These are phyloP conservation scores for Bacidia gigantensis DNA, from an alignment of 495 filamentous ascomycete species.

Conservation along the genomic window DNA sequence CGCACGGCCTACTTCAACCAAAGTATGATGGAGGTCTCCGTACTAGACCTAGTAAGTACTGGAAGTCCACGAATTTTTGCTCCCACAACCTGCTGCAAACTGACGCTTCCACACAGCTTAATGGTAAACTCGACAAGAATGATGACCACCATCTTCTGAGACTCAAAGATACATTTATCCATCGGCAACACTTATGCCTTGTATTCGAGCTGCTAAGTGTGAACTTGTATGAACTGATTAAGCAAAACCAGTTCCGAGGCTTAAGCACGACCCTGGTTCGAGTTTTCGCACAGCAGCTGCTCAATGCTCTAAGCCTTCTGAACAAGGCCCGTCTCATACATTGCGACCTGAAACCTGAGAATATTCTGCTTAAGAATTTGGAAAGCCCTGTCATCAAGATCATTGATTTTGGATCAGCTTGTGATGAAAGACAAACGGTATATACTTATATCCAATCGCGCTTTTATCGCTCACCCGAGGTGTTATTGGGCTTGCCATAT, in stretches of 20 bases:
- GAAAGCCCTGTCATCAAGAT: constrained; percentile 99
- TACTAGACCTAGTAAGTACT: constrained; percentile 72
- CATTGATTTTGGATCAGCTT: constrained; percentile 98
- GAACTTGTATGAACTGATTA: constrained; percentile 97
- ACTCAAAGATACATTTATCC: constrained; percentile 97
- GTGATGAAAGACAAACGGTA: constrained; percentile 95
- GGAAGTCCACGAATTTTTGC: not conserved
- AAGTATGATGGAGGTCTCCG: constrained; percentile 99
- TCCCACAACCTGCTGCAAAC: constrained; percentile 5
- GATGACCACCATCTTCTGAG: constrained; percentile 96
- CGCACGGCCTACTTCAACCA: constrained; percentile 99
- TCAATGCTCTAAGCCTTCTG: constrained; percentile 81
- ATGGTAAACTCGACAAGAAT: constrained; percentile 97
- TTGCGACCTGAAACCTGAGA: constrained; percentile 97
- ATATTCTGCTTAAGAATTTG: constrained; percentile 94
- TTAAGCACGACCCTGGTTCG: constrained; percentile 94
- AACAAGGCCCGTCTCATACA: constrained; percentile 97
- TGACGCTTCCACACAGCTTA: constrained; percentile 47
- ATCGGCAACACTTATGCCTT: constrained; percentile 91
- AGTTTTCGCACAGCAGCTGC: constrained; percentile 92
- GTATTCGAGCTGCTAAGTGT: constrained; percentile 97
- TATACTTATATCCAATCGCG: constrained; percentile 99
- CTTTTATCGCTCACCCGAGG: constrained; percentile 96
- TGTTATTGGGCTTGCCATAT: constrained; percentile 88
- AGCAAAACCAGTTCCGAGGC: constrained; percentile 98